phyloP scores from a whole-genome alignment of 805 yeast genomes.

The Debaryomyces prosopidis region DNA sequence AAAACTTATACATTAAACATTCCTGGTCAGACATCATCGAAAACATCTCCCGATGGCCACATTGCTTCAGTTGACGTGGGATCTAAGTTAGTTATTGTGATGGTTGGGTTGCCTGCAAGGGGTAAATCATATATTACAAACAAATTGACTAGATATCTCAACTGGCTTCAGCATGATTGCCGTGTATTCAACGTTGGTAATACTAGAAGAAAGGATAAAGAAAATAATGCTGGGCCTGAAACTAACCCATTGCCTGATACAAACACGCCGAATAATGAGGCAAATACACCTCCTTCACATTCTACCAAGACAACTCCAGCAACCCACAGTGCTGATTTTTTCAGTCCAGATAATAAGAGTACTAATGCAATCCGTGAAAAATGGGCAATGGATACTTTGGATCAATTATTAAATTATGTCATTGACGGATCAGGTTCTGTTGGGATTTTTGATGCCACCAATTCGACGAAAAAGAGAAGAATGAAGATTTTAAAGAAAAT shows the following conservation, averaged over 20 bases:
- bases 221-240: slow-evolving; percentile 66
- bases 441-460: slow-evolving; percentile 88
- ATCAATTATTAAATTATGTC: slow-evolving; percentile 78
- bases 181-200: slow-evolving; percentile 94
- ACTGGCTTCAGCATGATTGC: slow-evolving; percentile 92
- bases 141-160: slow-evolving; percentile 83
- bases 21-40: slow-evolving; percentile 86
- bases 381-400: slow-evolving; percentile 96
- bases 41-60: slow-evolving; percentile 73
- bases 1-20: slow-evolving; percentile 85
- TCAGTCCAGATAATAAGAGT: slow-evolving; percentile 72
- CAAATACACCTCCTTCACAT: slow-evolving; percentile 10
- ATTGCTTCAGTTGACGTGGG: slow-evolving; percentile 70
- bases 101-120: slow-evolving; percentile 96
- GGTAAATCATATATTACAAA: slow-evolving; percentile 94
- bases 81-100: slow-evolving; percentile 83
- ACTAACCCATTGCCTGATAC: slow-evolving; percentile 53
- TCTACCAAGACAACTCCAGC: slow-evolving; percentile 1
- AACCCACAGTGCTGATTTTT: slow-evolving; percentile 78
- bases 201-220: slow-evolving; percentile 77
- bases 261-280: slow-evolving; percentile 34
- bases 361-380: slow-evolving; percentile 73
- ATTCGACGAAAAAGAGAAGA: slow-evolving; percentile 69
- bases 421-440: slow-evolving; percentile 83
- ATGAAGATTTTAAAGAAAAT: slow-evolving; percentile 57